These are phyloP conservation scores for Jackrogersella multiformis DNA, from an alignment of 495 filamentous ascomycete species.

Conservation along the genomic window DNA sequence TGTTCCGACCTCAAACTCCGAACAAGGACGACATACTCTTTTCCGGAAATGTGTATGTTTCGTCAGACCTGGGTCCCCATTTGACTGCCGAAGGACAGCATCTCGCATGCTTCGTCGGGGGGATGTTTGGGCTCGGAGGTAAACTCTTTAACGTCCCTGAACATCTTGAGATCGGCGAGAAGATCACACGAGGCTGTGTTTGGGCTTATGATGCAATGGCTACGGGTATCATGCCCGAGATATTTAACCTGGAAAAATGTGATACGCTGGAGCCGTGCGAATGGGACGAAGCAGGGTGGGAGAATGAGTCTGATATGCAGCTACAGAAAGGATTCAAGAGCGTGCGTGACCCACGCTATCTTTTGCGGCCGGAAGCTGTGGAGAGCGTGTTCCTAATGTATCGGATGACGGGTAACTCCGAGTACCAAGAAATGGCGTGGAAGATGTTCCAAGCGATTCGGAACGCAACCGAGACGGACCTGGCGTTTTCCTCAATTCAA, in stretches of 20 bases:
- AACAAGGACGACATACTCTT: constrained; percentile 71
- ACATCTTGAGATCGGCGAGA: constrained; percentile 73
- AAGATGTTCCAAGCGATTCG: constrained; percentile 75
- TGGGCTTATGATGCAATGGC: constrained; percentile 77
- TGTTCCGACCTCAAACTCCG: constrained; percentile 68
- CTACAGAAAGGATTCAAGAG: constrained; percentile 38
- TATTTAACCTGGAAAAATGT: constrained; percentile 66
- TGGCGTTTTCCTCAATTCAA: constrained; percentile 43
- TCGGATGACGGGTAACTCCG: constrained; percentile 74
- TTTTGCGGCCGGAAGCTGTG: constrained; percentile 71
- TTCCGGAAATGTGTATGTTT: constrained; percentile 50
- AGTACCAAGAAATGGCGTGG: constrained; percentile 76
- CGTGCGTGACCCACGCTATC: constrained; percentile 50
- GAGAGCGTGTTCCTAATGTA: constrained; percentile 81
- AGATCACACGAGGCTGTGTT: constrained; percentile 79
- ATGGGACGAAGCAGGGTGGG: constrained; percentile 36
- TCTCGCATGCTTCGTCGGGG: constrained; percentile 72
- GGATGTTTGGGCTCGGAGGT: constrained; percentile 79
- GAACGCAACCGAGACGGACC: constrained; percentile 65
- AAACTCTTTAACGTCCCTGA: constrained; percentile 69
- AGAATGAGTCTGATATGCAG: constrained; percentile 24
- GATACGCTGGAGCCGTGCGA: constrained; percentile 32
- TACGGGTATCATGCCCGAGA: constrained; percentile 81
- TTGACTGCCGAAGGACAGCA: constrained; percentile 40
- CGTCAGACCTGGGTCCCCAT: constrained; percentile 17